Percentiles rank a stretch among this genome's conserved stretches.
These are phyloP conservation scores for Moringa oleifera DNA, from an alignment of 345 rosid species.

Conservation along the genomic window DNA sequence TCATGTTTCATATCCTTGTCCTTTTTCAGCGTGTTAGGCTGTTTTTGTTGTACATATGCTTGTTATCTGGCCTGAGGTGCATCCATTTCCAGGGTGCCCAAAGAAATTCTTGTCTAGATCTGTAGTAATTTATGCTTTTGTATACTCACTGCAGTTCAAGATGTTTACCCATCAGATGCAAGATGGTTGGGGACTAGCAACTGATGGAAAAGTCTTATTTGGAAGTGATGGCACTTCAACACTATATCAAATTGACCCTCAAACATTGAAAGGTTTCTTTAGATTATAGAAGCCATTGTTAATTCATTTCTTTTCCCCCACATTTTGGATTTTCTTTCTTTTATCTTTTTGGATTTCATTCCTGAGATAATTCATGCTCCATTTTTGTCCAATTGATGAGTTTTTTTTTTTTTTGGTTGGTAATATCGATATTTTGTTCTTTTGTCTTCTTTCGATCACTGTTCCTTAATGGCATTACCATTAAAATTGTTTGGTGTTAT, in stretches of 20 bases:
- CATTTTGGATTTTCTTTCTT: not conserved
- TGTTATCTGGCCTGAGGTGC: not conserved
- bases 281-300: slow-evolving; percentile 6
- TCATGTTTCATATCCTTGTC: slow-evolving; percentile 6
- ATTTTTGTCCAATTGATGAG: not conserved
- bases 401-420: not conserved
- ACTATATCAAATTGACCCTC: slow-evolving; percentile 69
- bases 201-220: slow-evolving; percentile 74
- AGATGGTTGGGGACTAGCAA: slow-evolving; percentile 98
- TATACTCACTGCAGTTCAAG: slow-evolving; percentile 47
- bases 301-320: slow-evolving; percentile 13
- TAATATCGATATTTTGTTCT: not conserved
- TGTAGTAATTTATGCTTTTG: not conserved
- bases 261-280: slow-evolving; percentile 56
- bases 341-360: not conserved
- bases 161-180: slow-evolving; percentile 72
- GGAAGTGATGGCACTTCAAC: slow-evolving; percentile 93
- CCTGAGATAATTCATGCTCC: not conserved
- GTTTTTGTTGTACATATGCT: not conserved
- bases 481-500: slow-evolving; percentile 1
- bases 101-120: not conserved
- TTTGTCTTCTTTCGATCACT: not conserved
- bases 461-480: not conserved
- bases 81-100: not conserved
- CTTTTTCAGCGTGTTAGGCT: not conserved